Base-by-base conservation (phyloP, 2,329 filamentous ascomycete species). In the Sphaerulina musiva region DNA sequence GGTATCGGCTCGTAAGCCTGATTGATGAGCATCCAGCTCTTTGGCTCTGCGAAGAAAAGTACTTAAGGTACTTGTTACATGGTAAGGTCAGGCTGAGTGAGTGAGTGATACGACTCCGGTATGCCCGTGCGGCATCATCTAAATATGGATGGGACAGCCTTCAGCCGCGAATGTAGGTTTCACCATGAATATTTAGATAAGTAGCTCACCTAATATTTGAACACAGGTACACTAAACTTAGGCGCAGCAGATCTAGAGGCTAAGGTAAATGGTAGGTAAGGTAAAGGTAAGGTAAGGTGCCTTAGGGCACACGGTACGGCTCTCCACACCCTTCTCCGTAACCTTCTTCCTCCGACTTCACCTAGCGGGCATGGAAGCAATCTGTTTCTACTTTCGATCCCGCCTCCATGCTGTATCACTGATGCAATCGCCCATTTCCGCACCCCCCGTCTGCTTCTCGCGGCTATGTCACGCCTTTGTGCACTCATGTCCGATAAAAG, bases 291-390 rank as follows among this genome's bases (percentile, higher is more conserved):
- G 14, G 14, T 17, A 17, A 17, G 14, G 14, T 17, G 14, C 14
- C 14, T 17, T 17, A 17, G 14, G 14, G 14, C 14, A 17, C 14
- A 17, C 26, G 26, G 26, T 11, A 3, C 48, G 48, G 48, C 41
- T 51, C 48, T 51, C 48, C 48, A 51, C 48, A 46, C 34, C 10
- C 36, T 51, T 51, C 42, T 51, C 48, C 48, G 48, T 20, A 20
- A 4, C 3, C 20, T 20, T 20, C 20, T 3, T 20, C 38, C 31
- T 39, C 17, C 38, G 42, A 45, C 42, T 51, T 46, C 41, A 45
- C 41, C 41, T 29, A 20, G 20, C 20, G 20, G 20, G 20, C 20
- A 4, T 20, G 20, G 20, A 20, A 20, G 40, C 48, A 45, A 46
- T 38, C 10, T 40, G 41, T 44, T 51, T 51, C 48, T 51, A 51